Evolutionary conservation across 2,329 filamentous ascomycete species (phyloP).

Genomic region (Cercospora sesami): DNA sequence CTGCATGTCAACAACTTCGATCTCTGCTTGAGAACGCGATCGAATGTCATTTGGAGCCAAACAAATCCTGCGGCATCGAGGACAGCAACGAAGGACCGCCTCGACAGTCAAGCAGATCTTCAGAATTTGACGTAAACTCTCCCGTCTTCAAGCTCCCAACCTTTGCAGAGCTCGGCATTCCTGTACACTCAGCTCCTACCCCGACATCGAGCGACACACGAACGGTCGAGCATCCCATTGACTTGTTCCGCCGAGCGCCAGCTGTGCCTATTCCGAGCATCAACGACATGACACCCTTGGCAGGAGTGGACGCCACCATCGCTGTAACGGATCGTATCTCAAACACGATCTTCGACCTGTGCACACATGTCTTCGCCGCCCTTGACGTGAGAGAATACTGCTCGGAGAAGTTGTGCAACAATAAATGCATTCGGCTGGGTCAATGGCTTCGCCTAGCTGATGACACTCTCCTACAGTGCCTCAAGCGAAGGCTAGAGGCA

Average conservation of each 20-base stretch:
- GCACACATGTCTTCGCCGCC: conserved; percentile 7
- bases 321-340: not conserved
- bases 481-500: conserved; percentile 16
- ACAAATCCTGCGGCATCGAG: not conserved
- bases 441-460: conserved; percentile 18
- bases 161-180: not conserved
- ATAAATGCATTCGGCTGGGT: not conserved
- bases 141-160: not conserved
- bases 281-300: not conserved
- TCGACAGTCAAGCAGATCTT: not conserved
- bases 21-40: conserved; percentile 1
- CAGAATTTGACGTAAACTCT: not conserved
- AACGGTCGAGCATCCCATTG: not conserved
- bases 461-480: conserved; percentile 19
- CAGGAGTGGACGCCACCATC: not conserved
- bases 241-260: not conserved
- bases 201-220: not conserved
- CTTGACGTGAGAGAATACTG: conserved; percentile 9
- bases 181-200: not conserved
- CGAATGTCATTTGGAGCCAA: not conserved
- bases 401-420: conserved; percentile 3
- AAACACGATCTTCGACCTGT: conserved; percentile 3
- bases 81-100: not conserved
- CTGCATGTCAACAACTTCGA: not conserved
- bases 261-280: not conserved